Evolutionary conservation across 805 yeast species (phyloP), one percentile per base, ranked within the genome.

Genomic region (Jamesozyma spencerorum): DNA sequence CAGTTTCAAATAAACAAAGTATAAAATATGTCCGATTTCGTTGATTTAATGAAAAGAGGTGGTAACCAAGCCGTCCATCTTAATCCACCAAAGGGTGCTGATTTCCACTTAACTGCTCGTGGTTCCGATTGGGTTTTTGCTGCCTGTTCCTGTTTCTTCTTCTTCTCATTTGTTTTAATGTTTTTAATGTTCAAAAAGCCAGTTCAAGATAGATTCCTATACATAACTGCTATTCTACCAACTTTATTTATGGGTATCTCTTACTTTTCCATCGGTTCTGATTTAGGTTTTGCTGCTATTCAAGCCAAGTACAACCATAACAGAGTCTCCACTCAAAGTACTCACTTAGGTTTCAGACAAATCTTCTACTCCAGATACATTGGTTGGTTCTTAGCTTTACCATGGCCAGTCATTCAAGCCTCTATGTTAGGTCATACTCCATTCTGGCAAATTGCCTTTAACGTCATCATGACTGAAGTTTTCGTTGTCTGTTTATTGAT

Each of bases 51-150:
- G 35, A 53, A 51, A 35, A 47, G 56, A 43, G 53, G 49, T 38
- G 58, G 55, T 37, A 70, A 69, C 47, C 50, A 68, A 37, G 77
- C 72, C 29, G 51, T 73, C 19, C 44, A 49, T 2, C 48, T 71
- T 40, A 77, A 77, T 51, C 70, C 73, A 10, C 62, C 70, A 45
- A 47, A 62, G 5, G 60, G 58, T 32, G 62, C 68, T 34, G 81
- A 75, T 47, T 71, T 79, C 57, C 73, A 72, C 42, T 43, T 79
- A 27, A 77, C 81, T 12, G 44, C 53, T 8, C 76, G 76, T 57
- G 85, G 85, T 59, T 76, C 83, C 5, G 76, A 74, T 58, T 79
- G 83, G 84, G 68, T 74, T 48, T 79, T 82, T 81, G 68, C 85
- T 3, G 80, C 66, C 15, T 77, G 77, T 55, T 55, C 70, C 30